Evolutionary conservation across 371 early-diverging fungal species (phyloP), one percentile per base, ranked within the genome.

Genomic region (Rhizopus arrhizus): DNA sequence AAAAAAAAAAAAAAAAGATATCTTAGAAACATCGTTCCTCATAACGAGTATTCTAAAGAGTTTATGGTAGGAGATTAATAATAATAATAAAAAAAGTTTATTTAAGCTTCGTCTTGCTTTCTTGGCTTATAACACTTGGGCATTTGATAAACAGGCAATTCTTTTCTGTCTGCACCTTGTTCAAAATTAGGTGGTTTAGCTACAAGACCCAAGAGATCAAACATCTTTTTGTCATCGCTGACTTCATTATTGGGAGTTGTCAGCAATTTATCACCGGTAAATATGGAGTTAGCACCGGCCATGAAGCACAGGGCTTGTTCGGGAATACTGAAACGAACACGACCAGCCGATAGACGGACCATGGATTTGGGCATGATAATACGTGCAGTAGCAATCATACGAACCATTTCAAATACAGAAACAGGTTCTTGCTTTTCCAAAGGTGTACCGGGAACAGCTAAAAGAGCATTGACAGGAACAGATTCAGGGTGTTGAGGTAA

Each of bases 251-350:
- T 91, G 58, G 89, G 89, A 0, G 93, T 93, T n/a, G 93, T 93
- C 66, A 93, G 70, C 53, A 93, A 75, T 72, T 89, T 90, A 64
- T 93, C 92, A 58, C 93, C 93, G 12, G 93, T 93, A 65, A 93
- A 93, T 69, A 93, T 90, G 12, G 89, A 89, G 80, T 93, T 93
- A 59, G 93, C 93, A 60, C 93, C 93, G 9, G 91, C 88, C 85
- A 91, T 85, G 74, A 93, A 93, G 75, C 92, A 91, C 62, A 91
- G 61, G 28, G 90, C 87, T 69, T 91, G 91, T 68, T 92, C 93
- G 5, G 89, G 76, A 22, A 83, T 78, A 6, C 84, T 78, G 80
- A 92, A 90, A 5, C 88, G 81, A 38, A 92, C 89, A 62, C 93
- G 86, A 46, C 93, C 93, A 47, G 93, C 93, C 8, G 89, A 89